A percentile compares a stretch with the other conserved stretches of the same genome.
Evolutionary conservation across 2,329 filamentous ascomycete species (phyloP).

Genomic region (Boeremia exigua): DNA sequence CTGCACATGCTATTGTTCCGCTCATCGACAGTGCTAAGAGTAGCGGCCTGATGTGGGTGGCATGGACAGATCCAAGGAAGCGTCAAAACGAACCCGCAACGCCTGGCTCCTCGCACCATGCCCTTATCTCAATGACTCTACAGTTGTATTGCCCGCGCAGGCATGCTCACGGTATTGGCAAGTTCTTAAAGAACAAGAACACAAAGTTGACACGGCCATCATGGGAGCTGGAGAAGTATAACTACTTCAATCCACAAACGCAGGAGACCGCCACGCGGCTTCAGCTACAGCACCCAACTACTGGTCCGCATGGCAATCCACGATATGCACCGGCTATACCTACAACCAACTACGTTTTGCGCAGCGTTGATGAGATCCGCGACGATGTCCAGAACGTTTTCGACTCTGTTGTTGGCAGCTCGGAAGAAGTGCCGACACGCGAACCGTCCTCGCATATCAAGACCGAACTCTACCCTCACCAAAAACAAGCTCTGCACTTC

Average conservation of each 20-base stretch:
- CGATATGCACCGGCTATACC: slow-evolving; percentile 13
- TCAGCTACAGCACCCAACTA: slow-evolving; percentile 24
- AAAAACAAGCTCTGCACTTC: slow-evolving; percentile 88
- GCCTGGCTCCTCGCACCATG: slow-evolving; percentile 23
- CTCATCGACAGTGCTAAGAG: slow-evolving; percentile 70
- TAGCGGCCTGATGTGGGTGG: slow-evolving; percentile 71
- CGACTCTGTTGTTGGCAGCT: slow-evolving; percentile 75
- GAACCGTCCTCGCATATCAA: slow-evolving; percentile 71
- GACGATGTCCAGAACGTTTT: slow-evolving; percentile 87
- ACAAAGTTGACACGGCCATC: slow-evolving; percentile 70
- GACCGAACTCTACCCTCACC: slow-evolving; percentile 75
- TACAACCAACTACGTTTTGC: slow-evolving; percentile 25
- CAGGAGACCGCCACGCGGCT: slow-evolving; percentile 18
- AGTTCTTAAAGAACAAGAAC: slow-evolving; percentile 68
- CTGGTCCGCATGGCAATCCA: slow-evolving; percentile 14
- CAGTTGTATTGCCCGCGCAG: slow-evolving; percentile 80
- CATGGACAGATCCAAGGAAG: slow-evolving; percentile 73
- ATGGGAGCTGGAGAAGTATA: slow-evolving; percentile 67
- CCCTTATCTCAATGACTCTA: slow-evolving; percentile 64
- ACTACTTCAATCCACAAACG: slow-evolving; percentile 77
- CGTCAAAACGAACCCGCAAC: slow-evolving; percentile 50
- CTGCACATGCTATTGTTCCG: slow-evolving; percentile 71
- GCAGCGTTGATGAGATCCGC: slow-evolving; percentile 77
- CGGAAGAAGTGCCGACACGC: slow-evolving; percentile 75
- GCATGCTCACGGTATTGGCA: slow-evolving; percentile 69